Evolutionary conservation across 2,329 filamentous ascomycete species (phyloP).

Genomic region (Fusarium ramigenum): DNA sequence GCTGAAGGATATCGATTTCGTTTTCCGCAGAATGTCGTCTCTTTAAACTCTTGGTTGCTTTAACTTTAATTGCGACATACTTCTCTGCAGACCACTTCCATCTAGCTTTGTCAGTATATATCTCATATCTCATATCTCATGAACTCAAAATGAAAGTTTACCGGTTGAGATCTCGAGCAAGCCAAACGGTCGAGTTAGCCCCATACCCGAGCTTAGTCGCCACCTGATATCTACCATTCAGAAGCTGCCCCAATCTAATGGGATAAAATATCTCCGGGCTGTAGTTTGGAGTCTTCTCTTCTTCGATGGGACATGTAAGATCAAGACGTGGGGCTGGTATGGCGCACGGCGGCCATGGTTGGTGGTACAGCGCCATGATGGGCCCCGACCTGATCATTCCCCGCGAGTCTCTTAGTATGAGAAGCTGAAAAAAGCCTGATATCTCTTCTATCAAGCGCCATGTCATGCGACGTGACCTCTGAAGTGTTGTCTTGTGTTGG

Average conservation of each 20-base stretch:
- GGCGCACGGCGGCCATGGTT: slow-evolving; percentile 6
- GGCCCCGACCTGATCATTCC: background rate
- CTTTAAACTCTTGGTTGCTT: background rate
- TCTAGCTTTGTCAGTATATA: accelerated
- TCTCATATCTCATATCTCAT: no score
- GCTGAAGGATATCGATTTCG: slow-evolving; percentile 23
- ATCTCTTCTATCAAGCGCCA: background rate
- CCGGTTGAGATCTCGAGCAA: slow-evolving; percentile 29
- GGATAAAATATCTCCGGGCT: slow-evolving; percentile 27
- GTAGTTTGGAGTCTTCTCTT: slow-evolving; percentile 33
- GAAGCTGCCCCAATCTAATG: slow-evolving; percentile 16
- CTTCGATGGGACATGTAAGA: slow-evolving; percentile 9
- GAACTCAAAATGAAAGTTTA: background rate
- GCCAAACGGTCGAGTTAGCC: slow-evolving; percentile 37
- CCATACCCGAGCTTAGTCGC: slow-evolving; percentile 37
- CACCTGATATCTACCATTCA: slow-evolving; percentile 31
- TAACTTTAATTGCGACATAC: slow-evolving; percentile 39
- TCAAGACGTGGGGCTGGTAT: slow-evolving; percentile 26
- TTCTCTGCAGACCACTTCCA: slow-evolving; percentile 7
- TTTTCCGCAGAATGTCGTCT: background rate
- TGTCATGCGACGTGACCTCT: background rate
- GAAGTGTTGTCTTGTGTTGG: background rate
- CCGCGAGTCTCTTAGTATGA: no score
- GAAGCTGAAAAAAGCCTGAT: background rate
- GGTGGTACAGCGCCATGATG: background rate